These are phyloP conservation scores for Cordyceps cicadae DNA, from an alignment of 2,329 filamentous ascomycete species.

Conservation along the genomic window DNA sequence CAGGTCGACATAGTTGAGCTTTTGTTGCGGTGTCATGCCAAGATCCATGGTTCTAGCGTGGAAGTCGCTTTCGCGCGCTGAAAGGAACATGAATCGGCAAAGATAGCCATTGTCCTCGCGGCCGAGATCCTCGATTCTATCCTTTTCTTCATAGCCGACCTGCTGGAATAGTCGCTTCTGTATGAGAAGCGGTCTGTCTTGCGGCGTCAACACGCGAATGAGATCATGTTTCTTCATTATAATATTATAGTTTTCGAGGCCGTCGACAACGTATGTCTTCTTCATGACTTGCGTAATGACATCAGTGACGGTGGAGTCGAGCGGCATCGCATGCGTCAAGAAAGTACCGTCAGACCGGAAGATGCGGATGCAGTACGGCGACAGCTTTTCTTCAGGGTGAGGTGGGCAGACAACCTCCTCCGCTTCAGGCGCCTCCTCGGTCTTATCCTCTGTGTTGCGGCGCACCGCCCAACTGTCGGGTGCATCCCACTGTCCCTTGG, in stretches of 20 bases:
- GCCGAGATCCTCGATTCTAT: conserved; percentile 86
- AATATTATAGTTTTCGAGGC: conserved; percentile 89
- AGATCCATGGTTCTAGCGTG: conserved; percentile 63
- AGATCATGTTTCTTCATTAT: conserved; percentile 90
- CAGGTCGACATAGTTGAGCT: conserved; percentile 90
- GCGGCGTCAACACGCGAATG: conserved; percentile 67
- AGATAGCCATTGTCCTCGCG: conserved; percentile 97
- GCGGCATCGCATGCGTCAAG: conserved; percentile 74
- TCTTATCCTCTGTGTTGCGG: conserved; percentile 58
- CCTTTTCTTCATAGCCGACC: conserved; percentile 78
- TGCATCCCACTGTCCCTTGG: conserved; percentile 71
- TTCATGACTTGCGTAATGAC: conserved; percentile 85
- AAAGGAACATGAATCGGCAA: conserved; percentile 90
- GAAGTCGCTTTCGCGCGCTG: conserved; percentile 77
- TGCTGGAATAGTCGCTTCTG: conserved; percentile 88
- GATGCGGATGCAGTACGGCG: conserved; percentile 85
- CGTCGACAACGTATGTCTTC: conserved; percentile 87
- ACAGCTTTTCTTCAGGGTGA: conserved; percentile 63
- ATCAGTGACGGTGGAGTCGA: conserved; percentile 79
- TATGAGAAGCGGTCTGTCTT: conserved; percentile 78
- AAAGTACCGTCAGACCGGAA: conserved; percentile 93
- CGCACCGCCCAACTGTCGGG: conserved; percentile 96
- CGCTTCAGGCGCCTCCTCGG: conserved; percentile 47
- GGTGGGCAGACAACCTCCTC: conserved; percentile 62
- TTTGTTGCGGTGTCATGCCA: conserved; percentile 72